phyloP scores from a whole-genome alignment of 2,329 filamentous ascomycete species.

The Colletotrichum aenigma region DNA sequence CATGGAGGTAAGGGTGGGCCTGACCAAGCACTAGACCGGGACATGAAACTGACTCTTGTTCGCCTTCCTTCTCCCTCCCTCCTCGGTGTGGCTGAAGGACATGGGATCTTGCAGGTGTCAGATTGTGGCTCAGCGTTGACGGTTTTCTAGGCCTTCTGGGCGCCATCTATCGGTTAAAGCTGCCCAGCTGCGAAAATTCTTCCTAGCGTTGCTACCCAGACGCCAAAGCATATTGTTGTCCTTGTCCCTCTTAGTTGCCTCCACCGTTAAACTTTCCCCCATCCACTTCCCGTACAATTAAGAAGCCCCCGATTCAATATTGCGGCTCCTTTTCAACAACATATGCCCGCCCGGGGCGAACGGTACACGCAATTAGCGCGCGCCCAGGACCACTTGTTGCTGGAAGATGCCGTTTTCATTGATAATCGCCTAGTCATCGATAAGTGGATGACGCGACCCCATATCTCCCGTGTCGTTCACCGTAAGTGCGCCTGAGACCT shows the following conservation, averaged over 20 bases:
- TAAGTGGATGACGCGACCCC: not conserved
- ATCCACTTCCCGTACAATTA: conserved; percentile 1
- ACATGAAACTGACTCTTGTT: conserved; percentile 1
- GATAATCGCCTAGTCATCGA: not conserved
- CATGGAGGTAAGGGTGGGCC: not conserved
- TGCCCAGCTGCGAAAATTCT: not conserved
- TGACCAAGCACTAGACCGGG: not conserved
- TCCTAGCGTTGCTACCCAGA: not conserved
- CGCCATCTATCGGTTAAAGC: conserved; percentile 17
- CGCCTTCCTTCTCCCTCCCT: not conserved
- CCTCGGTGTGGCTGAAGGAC: not conserved
- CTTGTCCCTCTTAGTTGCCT: not conserved
- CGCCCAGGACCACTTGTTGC: not conserved
- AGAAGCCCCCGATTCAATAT: not conserved
- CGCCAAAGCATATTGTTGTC: not conserved
- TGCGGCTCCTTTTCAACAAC: not conserved
- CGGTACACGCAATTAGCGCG: not conserved
- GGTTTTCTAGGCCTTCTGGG: not conserved
- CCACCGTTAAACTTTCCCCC: not conserved
- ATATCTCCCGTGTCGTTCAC: not conserved
- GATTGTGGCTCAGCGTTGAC: not conserved
- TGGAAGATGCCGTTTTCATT: not conserved
- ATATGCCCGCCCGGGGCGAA: not conserved
- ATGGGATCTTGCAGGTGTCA: not conserved
- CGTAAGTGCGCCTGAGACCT: not conserved